Evolutionary conservation across 2,329 filamentous ascomycete genomes (phyloP).

Genomic region (Xylaria sp.): DNA sequence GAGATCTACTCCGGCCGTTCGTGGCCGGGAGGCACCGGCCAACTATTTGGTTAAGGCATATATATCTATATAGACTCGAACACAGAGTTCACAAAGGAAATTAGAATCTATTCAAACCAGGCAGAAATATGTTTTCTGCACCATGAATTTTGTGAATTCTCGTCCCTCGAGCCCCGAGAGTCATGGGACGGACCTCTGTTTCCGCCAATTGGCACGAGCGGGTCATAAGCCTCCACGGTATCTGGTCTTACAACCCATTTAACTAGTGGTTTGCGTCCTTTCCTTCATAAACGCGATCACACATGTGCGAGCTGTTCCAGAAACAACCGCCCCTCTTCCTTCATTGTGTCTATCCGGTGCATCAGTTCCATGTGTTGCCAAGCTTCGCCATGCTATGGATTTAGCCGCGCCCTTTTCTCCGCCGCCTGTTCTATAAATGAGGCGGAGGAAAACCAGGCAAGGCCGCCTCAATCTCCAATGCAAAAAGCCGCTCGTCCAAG

Average conservation of each 20-base stretch:
- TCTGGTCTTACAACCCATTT: no score
- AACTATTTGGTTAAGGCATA: no score
- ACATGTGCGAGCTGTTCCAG: neutral
- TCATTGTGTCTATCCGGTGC: neutral
- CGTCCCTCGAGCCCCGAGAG: neutral
- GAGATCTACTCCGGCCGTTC: no score
- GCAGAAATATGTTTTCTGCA: no score
- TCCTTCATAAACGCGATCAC: neutral
- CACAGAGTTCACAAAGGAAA: no score
- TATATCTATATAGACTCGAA: neutral
- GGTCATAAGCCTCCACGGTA: neutral
- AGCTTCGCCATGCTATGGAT: conserved; percentile 12
- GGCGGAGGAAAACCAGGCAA: conserved; percentile 8
- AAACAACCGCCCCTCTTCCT: neutral
- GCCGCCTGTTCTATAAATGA: conserved; percentile 4
- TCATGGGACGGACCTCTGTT: neutral
- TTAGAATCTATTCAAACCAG: no score
- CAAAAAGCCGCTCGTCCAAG: conserved; percentile 1
- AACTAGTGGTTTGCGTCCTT: no score
- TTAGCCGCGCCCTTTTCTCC: conserved; percentile 24
- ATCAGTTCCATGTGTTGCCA: conserved; percentile 2
- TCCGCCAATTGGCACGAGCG: neutral
- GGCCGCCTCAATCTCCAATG: conserved; percentile 3
- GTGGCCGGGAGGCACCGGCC: neutral
- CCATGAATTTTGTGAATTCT: neutral